Conservation (phyloP, 2,329 filamentous ascomycete genomes). For the Diaporthe eres region DNA sequence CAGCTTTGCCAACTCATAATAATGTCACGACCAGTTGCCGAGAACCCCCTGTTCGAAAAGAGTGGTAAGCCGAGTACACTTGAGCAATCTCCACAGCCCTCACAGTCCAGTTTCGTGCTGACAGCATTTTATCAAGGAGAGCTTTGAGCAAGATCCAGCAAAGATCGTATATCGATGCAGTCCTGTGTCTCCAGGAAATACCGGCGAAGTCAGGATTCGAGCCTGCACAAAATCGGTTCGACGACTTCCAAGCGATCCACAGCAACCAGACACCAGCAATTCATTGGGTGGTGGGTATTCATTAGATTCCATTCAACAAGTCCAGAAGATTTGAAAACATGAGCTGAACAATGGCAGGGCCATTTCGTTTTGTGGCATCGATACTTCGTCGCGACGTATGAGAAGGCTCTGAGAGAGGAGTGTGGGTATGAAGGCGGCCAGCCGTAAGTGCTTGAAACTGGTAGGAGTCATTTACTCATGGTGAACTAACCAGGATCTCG, state of each 20-base stretch:
- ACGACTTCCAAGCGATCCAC: conserved; percentile 2
- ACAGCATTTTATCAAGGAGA: background rate
- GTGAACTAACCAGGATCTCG: too few species aligned
- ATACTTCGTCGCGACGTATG: conserved; percentile 2
- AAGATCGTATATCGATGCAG: background rate
- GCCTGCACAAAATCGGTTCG: background rate
- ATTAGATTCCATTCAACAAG: too few species aligned
- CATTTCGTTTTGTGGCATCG: conserved; percentile 4
- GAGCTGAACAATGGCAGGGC: background rate
- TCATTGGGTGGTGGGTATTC: background rate
- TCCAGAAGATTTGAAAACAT: background rate
- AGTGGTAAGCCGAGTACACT: background rate
- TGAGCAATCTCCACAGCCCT: background rate
- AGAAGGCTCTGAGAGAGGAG: background rate
- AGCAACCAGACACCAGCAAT: background rate
- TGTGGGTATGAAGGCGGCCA: background rate
- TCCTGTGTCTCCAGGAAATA: background rate
- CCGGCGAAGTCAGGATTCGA: background rate
- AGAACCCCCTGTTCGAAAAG: background rate
- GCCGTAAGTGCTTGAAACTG: background rate
- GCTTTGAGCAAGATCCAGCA: background rate
- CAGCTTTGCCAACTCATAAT: background rate
- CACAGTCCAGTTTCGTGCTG: too few species aligned
- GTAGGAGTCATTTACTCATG: background rate
- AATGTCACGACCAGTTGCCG: background rate